Evolutionary conservation across 192 early-diverging fungal species (phyloP).

Genomic region (Geosiphon pyriformis): DNA sequence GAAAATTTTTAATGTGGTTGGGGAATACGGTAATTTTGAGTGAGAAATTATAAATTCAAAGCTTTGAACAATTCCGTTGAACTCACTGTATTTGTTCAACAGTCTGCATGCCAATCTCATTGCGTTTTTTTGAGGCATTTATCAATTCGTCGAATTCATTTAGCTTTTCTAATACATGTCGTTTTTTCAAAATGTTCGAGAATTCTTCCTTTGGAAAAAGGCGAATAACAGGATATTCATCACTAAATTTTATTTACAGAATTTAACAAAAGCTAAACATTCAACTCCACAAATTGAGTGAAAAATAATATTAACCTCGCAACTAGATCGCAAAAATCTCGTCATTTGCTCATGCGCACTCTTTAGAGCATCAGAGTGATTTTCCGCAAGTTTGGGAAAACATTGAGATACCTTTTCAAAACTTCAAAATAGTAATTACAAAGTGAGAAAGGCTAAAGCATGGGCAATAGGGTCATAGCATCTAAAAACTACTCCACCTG

Average conservation of each 20-base stretch:
- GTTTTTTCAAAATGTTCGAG: neutral
- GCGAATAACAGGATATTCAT: too few species aligned
- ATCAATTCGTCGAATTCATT: neutral
- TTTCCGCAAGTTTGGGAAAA: neutral
- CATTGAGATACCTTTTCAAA: neutral
- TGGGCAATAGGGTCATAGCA: neutral
- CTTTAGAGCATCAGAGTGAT: neutral
- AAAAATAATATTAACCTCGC: neutral
- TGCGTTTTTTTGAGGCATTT: neutral
- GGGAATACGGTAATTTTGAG: neutral
- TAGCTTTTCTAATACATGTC: neutral
- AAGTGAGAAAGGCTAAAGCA: neutral
- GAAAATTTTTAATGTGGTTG: neutral
- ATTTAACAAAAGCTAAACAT: neutral
- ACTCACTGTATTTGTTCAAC: neutral
- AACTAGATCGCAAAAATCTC: neutral
- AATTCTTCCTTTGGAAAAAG: neutral
- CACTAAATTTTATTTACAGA: too few species aligned
- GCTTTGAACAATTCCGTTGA: too few species aligned
- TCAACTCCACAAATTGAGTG: neutral
- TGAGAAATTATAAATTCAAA: neutral
- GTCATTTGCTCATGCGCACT: neutral
- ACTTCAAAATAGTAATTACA: neutral
- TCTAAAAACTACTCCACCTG: too few species aligned
- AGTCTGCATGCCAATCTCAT: neutral